These are phyloP conservation scores for Peronosclerospora sorghi DNA, from an alignment of 352 stramenopile species.

Conservation along the genomic window DNA sequence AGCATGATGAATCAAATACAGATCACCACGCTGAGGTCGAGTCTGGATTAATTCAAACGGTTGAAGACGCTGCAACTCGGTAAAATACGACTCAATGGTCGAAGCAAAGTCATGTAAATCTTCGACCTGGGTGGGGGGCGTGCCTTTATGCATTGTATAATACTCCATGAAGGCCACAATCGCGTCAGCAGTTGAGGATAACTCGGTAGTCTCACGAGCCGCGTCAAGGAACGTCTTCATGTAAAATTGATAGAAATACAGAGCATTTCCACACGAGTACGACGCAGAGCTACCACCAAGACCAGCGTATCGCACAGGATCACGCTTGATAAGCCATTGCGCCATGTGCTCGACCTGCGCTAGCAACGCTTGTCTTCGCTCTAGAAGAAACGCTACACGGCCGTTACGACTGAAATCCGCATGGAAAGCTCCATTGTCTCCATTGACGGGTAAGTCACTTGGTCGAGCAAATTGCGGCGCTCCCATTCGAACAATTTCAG, in stretches of 20 bases:
- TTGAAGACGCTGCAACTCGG: constrained; percentile 86
- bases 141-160: constrained; percentile 25
- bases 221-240: constrained; percentile 71
- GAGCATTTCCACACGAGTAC: constrained; percentile 95
- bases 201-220: constrained; percentile 5
- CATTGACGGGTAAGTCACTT: constrained; percentile 1
- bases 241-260: constrained; percentile 91
- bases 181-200: constrained; percentile 13
- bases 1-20: constrained; percentile 93
- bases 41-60: constrained; percentile 93
- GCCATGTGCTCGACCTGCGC: constrained; percentile 89
- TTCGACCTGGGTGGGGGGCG: constrained; percentile 9
- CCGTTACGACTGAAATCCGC: constrained; percentile 89
- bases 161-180: constrained; percentile 22
- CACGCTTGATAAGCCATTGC: constrained; percentile 62
- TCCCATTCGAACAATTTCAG: constrained; percentile 89
- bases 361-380: constrained; percentile 73
- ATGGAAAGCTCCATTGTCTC: constrained; percentile 79
- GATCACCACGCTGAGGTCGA: constrained; percentile 83
- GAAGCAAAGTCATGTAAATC: constrained; percentile 38
- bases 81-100: constrained; percentile 85
- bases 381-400: constrained; percentile 79
- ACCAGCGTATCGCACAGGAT: constrained; percentile 31
- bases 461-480: constrained; percentile 8
- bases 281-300: constrained; percentile 49